Base-by-base conservation (phyloP, 805 yeast genomes). In the Candida qinlingensis region DNA sequence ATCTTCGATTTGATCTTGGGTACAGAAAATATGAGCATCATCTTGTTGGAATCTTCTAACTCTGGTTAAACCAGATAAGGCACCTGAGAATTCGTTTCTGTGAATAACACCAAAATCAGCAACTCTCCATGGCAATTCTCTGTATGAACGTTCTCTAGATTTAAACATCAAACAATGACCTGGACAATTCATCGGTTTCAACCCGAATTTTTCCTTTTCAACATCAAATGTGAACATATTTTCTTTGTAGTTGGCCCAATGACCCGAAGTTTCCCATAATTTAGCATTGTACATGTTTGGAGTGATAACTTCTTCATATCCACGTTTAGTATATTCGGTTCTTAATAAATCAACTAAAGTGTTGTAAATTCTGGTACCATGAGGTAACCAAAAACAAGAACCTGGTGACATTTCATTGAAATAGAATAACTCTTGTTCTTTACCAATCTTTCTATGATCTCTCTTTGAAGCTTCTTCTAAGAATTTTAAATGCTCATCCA, bases 31-130 rank as follows among this genome's bases (percentile, higher is more conserved):
- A 69, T 92, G 99, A 42, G 97, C 97, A 72, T 92, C 99, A 70
- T 92, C 99, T 75, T 92, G 99, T 72, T 92, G 99, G 87, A 92
- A 92, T 72, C 98, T 83, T 74, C 99, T 87, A 42, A 94, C 98
- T 74, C 99, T 86, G 48, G 99, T 94, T 68, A 92, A 81, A 44
- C 94, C 94, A 39, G 97, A 82, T 57, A 92, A 76, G 10, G 98
- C 97, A 71, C 98, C 98, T 39, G 94, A 83, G 60, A 85, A 87
- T 71, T 92, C 99, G 69, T 92, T 92, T 77, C 99, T 84, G 75
- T 92, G 99, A 58, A 92, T 78, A 47, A 92, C 97, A 71, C 97
- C 97, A 57, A 91, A 91, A 70, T 92, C 99, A 51, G 98, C 97
- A 72, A 89, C 95, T 77, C 99, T 87, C 96, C 96, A 87, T 63